Base-by-base conservation (phyloP, 306 rosid species). In the Fragaria nilgerrensis region DNA sequence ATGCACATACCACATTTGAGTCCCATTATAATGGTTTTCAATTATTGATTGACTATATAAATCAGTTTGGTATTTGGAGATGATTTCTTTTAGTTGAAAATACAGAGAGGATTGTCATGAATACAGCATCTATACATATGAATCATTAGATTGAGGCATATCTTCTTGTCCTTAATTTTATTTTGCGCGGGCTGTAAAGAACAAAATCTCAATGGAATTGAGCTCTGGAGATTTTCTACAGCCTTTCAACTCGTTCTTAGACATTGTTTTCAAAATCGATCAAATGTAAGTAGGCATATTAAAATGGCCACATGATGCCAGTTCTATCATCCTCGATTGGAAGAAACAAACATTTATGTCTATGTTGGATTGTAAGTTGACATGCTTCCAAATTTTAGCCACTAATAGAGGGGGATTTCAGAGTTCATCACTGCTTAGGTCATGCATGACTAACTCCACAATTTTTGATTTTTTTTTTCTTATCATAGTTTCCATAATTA, bases 341-440 rank as follows among this genome's bases (percentile, higher is more conserved):
- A n/a, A 49, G 48, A 20, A n/a, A 50, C 44, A 36, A 50, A 62
- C 14, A 29, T 41, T 14, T 9, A 70, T 29, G 44, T 3, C 15
- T 71, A 10, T 34, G 75, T 48, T 71, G 75, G 63, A 71, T 43
- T 34, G 23, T 78, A 19, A 47, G 75, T 29, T 25, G 75, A 70
- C 81, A 16, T 1, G 43, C 12, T 23, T 50, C 69, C 59, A 27
- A 0, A 13, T 43, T 48, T 11, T 22, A 3, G 75, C 76, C 70
- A 61, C 65, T 4, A 25, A 56, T 53, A 41, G 55, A 3, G 58
- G 74, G 37, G 48, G 65, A 50, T 19, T 70, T 39, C 36, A 3
- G 3, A n/a, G 29, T 62, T 78, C 77, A 62, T 78, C 64, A 72
- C n/a, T 78, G 77, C 50, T 20, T 67, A 70, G 41, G n/a, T 47